Evolutionary conservation across 2,329 filamentous ascomycete genomes (phyloP), one percentile per base, ranked within the genome.

Genomic region (Leptodontidium sp.): DNA sequence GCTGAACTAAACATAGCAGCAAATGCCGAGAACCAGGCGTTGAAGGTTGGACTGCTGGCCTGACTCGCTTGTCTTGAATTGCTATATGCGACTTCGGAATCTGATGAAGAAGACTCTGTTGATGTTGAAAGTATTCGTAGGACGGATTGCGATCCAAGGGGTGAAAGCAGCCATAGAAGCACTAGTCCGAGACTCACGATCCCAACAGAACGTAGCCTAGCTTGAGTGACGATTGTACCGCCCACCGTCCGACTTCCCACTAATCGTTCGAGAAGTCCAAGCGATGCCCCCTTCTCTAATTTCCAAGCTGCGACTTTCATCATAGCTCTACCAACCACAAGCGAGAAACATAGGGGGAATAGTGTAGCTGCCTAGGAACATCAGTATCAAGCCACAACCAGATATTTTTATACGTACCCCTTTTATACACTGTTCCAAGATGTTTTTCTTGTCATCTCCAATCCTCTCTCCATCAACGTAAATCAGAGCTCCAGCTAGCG

Each of bases 11-110:
- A 71, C 7, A 72, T 24, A 8, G 64, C 61, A 3, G 72, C 65
- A 61, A 73, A 74, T 14, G 70, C 69, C 21, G 71, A 59, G 53
- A 71, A 74, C 72, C 71, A 75, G 5, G 65, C 43, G 15, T 65
- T 61, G 50, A 72, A 71, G 7, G 49, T 38, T 11, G 59, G 17
- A 55, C 32, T 57, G n/a, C 69, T 70, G 4, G 70, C 64, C 24
- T 65, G 73, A 63, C 64, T 73, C 17, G 69, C 61, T 65, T 73
- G 70, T 29, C 72, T 64, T 9, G 65, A 61, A 52, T 71, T 74
- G 47, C 66, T 47, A 57, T 69, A 73, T 8, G 62, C 61, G 1
- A 72, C 40, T 38, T 67, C 67, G 17, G 66, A 26, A 15, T 61
- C 21, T 1, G 47, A 38, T 15, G 35, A 15, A 3, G 57, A 12